These are phyloP conservation scores for Arthrinium phaeospermum DNA, from an alignment of 2,329 filamentous ascomycete species.

Conservation along the genomic window DNA sequence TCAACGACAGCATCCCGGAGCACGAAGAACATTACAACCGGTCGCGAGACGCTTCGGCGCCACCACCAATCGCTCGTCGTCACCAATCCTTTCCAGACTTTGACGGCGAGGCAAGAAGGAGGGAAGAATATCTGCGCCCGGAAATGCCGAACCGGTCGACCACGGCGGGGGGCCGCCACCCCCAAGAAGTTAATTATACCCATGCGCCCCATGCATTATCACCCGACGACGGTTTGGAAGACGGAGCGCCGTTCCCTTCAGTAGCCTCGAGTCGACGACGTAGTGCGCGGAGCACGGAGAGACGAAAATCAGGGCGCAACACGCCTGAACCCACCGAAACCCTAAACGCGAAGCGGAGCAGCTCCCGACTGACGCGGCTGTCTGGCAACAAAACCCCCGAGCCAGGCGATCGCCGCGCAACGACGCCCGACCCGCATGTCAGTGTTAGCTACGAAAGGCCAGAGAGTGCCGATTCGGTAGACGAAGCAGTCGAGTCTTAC, in stretches of 20 bases:
- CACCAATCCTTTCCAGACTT: conserved; percentile 32
- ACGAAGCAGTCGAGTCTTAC: conserved; percentile 86
- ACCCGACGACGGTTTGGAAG: conserved; percentile 51
- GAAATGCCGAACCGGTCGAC: conserved; percentile 38
- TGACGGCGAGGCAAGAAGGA: conserved; percentile 32
- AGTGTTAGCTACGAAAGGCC: conserved; percentile 73
- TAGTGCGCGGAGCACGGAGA: conserved; percentile 51
- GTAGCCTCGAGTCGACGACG: conserved; percentile 66
- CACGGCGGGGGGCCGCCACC: conserved; percentile 30
- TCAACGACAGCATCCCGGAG: conserved; percentile 51
- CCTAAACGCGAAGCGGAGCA: conserved; percentile 57
- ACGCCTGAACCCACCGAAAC: conserved; percentile 55
- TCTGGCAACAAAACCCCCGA: conserved; percentile 51
- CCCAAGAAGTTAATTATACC: conserved; percentile 32
- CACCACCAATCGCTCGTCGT: conserved; percentile 28
- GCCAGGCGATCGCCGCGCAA: conserved; percentile 31
- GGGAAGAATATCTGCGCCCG: conserved; percentile 36
- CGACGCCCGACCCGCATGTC: conserved; percentile 49
- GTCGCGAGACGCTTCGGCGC: conserved; percentile 24
- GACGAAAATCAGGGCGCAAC: conserved; percentile 53
- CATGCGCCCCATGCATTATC: conserved; percentile 32
- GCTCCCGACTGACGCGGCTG: conserved; percentile 63
- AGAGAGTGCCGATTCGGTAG: conserved; percentile 82
- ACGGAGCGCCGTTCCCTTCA: conserved; percentile 73
- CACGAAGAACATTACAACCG: conserved; percentile 40